Base-by-base conservation (phyloP, 1,139 yeast species). In the Saccharomyces hybrid region DNA sequence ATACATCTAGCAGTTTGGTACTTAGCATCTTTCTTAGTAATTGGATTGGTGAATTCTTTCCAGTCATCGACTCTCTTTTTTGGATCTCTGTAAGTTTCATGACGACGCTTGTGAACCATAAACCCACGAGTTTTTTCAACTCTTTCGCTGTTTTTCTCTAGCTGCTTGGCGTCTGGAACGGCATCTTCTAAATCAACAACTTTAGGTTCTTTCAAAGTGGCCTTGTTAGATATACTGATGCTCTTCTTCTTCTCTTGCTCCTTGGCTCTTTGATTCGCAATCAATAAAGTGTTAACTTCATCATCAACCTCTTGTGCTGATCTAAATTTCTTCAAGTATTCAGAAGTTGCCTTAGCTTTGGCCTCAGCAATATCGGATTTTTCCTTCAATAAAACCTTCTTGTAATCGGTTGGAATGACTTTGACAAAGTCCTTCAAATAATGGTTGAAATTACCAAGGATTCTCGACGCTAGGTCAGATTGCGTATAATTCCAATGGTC, bases 1-100 rank as follows among this genome's bases (percentile, higher is more conserved):
- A 93, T 93, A 80, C 99, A 93, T 73, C 99, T 83, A n/a, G 98
- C 97, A 55, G 98, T 88, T 76, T 93, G 98, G 68, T 80, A 80
- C 69, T 84, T 82, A 69, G 93, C 84, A 63, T 93, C 98, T 54
- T 87, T 91, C 73, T 87, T 86, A 58, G 90, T 77, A 63, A 93
- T 79, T 59, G 96, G 83, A 16, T 82, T 75, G 16, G 95, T 84
- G 73, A 93, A 80, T 75, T 93, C 99, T 62, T 85, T 82, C 98
- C 98, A 93, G 73, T 93, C 98, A 67, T 78, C 79, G 55, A 91
- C 79, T 73, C 99, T 85, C 48, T 81, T 75, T 67, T 82, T 79
- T 32, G 95, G 82, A 49, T 81, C 77, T 73, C 98, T 82, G 79
- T 93, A 89, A 67, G 82, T 84, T 71, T 91, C 97, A 68, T 86